Evolutionary conservation across 345 rosid species (phyloP).

Genomic region (Aurinia saxatilis): DNA sequence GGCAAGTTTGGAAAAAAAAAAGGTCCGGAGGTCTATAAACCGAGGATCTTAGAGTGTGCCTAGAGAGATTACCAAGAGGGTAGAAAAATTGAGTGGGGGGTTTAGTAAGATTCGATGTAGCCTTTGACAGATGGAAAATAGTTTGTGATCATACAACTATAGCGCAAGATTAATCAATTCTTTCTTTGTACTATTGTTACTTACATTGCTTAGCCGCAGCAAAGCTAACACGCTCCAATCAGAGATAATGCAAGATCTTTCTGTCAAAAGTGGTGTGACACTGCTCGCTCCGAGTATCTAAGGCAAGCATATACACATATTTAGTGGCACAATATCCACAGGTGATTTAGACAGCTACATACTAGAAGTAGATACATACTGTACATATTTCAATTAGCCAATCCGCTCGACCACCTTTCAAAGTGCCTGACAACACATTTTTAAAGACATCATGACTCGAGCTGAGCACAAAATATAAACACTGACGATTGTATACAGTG

Average conservation of each 20-base stretch:
- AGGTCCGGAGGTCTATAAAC: not conserved
- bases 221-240: constrained; percentile 65
- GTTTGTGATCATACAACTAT: not conserved
- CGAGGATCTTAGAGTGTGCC: not conserved
- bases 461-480: not conserved
- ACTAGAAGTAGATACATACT: constrained; percentile 35
- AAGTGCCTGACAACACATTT: constrained; percentile 46
- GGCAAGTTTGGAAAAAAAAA: not conserved
- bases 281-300: constrained; percentile 88
- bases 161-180: not conserved
- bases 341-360: not conserved
- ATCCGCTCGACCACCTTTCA: constrained; percentile 93
- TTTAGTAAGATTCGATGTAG: constrained; percentile 71
- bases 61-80: constrained; percentile 37
- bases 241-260: constrained; percentile 64
- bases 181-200: not conserved
- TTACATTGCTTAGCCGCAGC: constrained; percentile 90
- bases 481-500: not conserved
- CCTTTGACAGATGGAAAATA: constrained; percentile 35
- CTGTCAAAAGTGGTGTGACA: constrained; percentile 76
- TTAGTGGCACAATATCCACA: not conserved
- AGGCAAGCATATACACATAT: not conserved
- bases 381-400: constrained; percentile 97
- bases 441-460: not conserved
- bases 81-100: constrained; percentile 51